Evolutionary conservation across 257 asterid genomes (phyloP), one percentile per base, ranked within the genome.

Genomic region (Petunia secreta): DNA sequence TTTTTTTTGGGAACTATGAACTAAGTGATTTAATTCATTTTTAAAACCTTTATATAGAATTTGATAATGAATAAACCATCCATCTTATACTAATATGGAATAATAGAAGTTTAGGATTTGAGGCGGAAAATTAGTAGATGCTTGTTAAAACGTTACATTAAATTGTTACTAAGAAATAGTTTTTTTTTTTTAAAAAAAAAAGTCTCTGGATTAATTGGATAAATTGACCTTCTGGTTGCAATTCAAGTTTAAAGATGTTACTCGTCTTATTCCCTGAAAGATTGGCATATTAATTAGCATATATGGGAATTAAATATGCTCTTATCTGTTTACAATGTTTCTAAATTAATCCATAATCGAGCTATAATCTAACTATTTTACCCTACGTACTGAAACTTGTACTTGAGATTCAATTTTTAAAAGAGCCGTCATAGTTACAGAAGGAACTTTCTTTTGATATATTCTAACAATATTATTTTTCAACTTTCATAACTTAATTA

Each of bases 321-420:
- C 76, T 16, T 46, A 46, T 25, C 48, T 41, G 39, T 38, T 64
- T 64, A 64, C 13, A 13, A 9, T 13, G 34, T 39, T 38, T 64
- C 52, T 65, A 11, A 68, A 16, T 43, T 67, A 67, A 15, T 67
- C 3, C 76, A 68, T 68, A 68, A 7, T 68, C 8, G 15, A 8
- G 25, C 25, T 25, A 25, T 67, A 68, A 44, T n/a, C 57, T 57
- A 43, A n/a, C 39, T 69, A 69, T 43, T 44, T 68, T 8, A 44
- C 58, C 46, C 46, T 44, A 68, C 8, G 76, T 68, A 68, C 76
- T 68, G 58, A 69, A 69, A 69, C 41, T 34, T 69, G 76, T 69
- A 69, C 76, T 69, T 69, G 9, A 4, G 41, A 68, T 68, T 41
- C 34, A 2, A n/a, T 67, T 67, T 41, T 67, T 13, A 67, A 68